These are phyloP conservation scores for Umbelopsis ramanniana DNA, from an alignment of 192 early-diverging fungal species.

Conservation along the genomic window DNA sequence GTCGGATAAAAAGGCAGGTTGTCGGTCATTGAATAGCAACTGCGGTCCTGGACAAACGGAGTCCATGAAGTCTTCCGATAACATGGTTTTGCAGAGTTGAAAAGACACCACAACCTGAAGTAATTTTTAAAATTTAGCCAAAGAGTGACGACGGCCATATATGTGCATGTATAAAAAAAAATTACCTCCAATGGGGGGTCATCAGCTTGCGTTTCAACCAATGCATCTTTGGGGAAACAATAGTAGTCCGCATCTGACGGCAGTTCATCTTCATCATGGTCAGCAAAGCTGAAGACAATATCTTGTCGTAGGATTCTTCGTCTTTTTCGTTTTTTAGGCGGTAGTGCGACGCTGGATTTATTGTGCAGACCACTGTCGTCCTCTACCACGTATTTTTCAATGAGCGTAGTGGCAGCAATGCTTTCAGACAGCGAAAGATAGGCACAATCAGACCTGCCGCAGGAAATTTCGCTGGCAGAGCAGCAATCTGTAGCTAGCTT, in stretches of 20 bases:
- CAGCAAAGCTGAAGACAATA: conserved; percentile 20
- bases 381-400: not conserved
- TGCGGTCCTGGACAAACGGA: conserved; percentile 1
- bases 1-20: not conserved
- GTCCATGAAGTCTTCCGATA: conserved; percentile 5
- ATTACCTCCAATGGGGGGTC: conserved; percentile 32
- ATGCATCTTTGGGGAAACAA: conserved; percentile 56
- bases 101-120: conserved; percentile 27
- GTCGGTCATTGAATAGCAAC: conserved; percentile 6
- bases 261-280: not conserved
- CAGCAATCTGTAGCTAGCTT: conserved; percentile 11
- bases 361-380: not conserved
- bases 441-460: not conserved
- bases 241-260: conserved; percentile 39
- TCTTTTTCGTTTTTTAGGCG: conserved; percentile 27
- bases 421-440: conserved; percentile 21
- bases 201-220: conserved; percentile 44
- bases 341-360: not conserved
- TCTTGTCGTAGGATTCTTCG: conserved; percentile 26
- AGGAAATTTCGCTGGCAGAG: conserved; percentile 7
- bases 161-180: not conserved
- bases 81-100: conserved; percentile 23
- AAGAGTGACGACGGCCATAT: too few relatives aligned
- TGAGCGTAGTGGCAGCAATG: not conserved
- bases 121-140: too few relatives aligned